Percentiles rank a stretch among this genome's conserved stretches.
Evolutionary conservation across 208 protist species (phyloP).

Genomic region (Porcisia hertigi): DNA sequence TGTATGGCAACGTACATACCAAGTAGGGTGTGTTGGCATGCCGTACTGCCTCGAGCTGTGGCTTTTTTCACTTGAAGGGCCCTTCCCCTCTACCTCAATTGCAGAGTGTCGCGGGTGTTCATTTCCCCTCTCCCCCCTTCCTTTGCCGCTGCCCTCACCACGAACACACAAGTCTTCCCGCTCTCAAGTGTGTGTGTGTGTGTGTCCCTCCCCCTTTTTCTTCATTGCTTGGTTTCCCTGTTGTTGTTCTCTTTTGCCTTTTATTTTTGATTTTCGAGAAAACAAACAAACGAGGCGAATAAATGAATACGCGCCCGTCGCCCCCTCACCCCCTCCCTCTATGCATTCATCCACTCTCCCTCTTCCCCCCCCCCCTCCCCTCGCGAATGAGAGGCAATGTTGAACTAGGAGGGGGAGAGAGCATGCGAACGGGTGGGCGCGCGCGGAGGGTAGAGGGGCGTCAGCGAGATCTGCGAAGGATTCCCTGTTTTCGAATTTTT

Average conservation of each 20-base stretch:
- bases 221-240: background rate
- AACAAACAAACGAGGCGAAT: conserved; percentile 7
- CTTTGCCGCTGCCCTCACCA: too few species aligned
- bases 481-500: background rate
- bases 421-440: background rate
- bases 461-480: background rate
- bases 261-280: conserved; percentile 6
- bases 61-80: too few species aligned
- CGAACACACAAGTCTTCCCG: too few species aligned
- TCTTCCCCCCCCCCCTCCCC: background rate
- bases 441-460: background rate
- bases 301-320: background rate
- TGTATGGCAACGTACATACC: too few species aligned
- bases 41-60: too few species aligned
- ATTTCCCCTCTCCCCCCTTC: too few species aligned
- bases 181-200: background rate
- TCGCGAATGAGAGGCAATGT: too few species aligned
- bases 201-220: background rate
- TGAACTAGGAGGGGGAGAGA: too few species aligned
- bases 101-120: too few species aligned
- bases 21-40: too few species aligned
- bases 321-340: too few species aligned
- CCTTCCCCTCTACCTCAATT: too few species aligned
- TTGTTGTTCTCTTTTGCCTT: background rate
- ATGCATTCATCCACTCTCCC: background rate